Evolutionary conservation across 345 rosid species (phyloP).

Genomic region (Viola odorata): DNA sequence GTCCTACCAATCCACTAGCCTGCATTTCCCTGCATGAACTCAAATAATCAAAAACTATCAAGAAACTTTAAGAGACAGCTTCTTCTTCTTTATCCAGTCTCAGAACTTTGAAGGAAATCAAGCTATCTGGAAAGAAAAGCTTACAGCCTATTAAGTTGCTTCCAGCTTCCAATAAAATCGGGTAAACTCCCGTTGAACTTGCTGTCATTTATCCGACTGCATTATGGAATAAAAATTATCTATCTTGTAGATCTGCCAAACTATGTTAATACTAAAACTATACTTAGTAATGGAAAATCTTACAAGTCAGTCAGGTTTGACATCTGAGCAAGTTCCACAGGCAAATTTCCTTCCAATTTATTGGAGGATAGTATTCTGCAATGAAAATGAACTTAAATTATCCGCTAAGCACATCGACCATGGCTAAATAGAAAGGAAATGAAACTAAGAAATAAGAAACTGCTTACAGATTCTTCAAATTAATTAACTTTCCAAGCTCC

Average conservation of each 20-base stretch:
- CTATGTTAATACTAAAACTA: too few relatives aligned
- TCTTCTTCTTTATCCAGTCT: too few relatives aligned
- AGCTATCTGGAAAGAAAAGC: constrained; percentile 1
- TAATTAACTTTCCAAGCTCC: constrained; percentile 47
- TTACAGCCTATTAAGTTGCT: constrained; percentile 47
- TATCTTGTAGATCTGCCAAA: neutral
- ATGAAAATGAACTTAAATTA: constrained; percentile 1
- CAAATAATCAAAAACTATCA: neutral
- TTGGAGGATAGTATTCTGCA: constrained; percentile 59
- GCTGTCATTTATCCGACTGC: constrained; percentile 64
- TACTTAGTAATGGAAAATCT: constrained; percentile 4
- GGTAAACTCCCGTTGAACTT: constrained; percentile 53
- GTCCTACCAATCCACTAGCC: constrained; percentile 55
- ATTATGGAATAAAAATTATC: constrained; percentile 13
- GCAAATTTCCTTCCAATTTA: constrained; percentile 45
- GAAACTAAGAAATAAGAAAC: neutral
- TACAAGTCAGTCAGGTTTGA: constrained; percentile 49
- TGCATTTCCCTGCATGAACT: constrained; percentile 42
- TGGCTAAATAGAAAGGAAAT: constrained; percentile 4
- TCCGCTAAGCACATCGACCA: neutral
- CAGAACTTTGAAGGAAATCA: too few relatives aligned
- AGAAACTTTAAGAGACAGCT: too few relatives aligned
- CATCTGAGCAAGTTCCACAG: constrained; percentile 32
- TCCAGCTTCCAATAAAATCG: constrained; percentile 41
- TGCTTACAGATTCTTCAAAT: constrained; percentile 41